Evolutionary conservation across 352 stramenopile species (phyloP), one percentile per base, ranked within the genome.

Genomic region (Phytopythium aichiense): DNA sequence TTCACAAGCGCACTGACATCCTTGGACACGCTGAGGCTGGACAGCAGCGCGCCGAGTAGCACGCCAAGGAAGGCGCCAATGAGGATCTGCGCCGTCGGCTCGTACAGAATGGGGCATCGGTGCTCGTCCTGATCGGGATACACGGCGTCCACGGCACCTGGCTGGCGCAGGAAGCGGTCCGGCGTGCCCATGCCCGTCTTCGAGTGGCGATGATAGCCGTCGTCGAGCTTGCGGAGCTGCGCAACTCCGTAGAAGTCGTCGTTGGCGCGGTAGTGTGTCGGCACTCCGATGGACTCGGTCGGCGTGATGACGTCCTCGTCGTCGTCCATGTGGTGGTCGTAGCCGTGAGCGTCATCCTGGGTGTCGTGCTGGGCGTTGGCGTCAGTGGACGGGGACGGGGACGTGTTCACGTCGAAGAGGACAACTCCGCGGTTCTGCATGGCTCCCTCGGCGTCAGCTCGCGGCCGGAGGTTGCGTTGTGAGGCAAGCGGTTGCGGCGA

Each of bases 21-120:
- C n/a, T 23, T 18, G 1, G 68, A 72, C 15, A 65, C 68, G 2
- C 62, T 28, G 4, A 67, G 8, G 4, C 67, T 56, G 7, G 68
- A 68, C 5, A 79, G 60, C 30, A 71, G 22, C 11, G 63, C 58
- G 23, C 71, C 71, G 8, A 76, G 23, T 2, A 49, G 59, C 23
- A 72, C 58, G 45, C 71, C 71, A 7, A 70, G 12, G 9, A 73
- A 53, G 15, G 72, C 67, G 15, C 45, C 61, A n/a, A 76, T 66
- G n/a, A 73, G 50, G 55, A 77, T 77, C 57, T 73, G 67, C 11
- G 59, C 45, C 46, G 66, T 74, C 13, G 67, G 66, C 22, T 61
- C 46, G 3, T 60, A 57, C 31, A 76, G 43, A 46, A 67, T 65
- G 15, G 65, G 50, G 13, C 60, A 73, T 0, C 69, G 65, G 7